Conservation (phyloP, 2,329 filamentous ascomycete genomes). For the Cordyceps sp. region DNA sequence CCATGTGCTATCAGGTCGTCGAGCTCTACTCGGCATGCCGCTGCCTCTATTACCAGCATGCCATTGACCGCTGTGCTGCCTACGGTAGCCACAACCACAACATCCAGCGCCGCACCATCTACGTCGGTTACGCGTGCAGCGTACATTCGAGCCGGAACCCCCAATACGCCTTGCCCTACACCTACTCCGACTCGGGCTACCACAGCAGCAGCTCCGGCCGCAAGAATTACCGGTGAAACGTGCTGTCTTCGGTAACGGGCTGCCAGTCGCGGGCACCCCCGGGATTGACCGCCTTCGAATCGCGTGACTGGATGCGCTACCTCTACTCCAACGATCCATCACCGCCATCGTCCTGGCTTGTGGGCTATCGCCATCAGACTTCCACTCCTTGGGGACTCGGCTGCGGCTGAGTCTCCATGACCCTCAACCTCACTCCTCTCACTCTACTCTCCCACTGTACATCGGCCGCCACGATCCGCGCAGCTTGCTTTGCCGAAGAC, state of each 20-base stretch:
- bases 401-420: too few relatives aligned
- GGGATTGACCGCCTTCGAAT: too few relatives aligned
- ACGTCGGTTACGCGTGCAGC: conserved; percentile 66
- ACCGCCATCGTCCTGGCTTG: too few relatives aligned
- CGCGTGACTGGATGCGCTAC: too few relatives aligned
- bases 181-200: conserved; percentile 39
- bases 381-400: too few relatives aligned
- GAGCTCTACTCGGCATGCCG: conserved; percentile 77
- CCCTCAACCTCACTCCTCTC: too few relatives aligned
- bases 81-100: conserved; percentile 59
- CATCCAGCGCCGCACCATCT: conserved; percentile 58
- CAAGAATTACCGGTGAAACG: conserved; percentile 32
- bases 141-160: conserved; percentile 16
- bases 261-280: conserved; percentile 23
- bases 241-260: conserved; percentile 33
- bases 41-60: conserved; percentile 78
- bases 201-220: conserved; percentile 29
- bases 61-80: conserved; percentile 63
- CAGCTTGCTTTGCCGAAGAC: too few relatives aligned
- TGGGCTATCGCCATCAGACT: too few relatives aligned
- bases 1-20: conserved; percentile 76
- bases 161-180: conserved; percentile 21
- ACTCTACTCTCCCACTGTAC: too few relatives aligned
- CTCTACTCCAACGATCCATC: too few relatives aligned
- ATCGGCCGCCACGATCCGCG: too few relatives aligned